A percentile compares a stretch with the other conserved stretches of the same genome.
Evolutionary conservation across 1,284 basidiomycete genomes (phyloP).

Genomic region (Apiotrichum sp.): DNA sequence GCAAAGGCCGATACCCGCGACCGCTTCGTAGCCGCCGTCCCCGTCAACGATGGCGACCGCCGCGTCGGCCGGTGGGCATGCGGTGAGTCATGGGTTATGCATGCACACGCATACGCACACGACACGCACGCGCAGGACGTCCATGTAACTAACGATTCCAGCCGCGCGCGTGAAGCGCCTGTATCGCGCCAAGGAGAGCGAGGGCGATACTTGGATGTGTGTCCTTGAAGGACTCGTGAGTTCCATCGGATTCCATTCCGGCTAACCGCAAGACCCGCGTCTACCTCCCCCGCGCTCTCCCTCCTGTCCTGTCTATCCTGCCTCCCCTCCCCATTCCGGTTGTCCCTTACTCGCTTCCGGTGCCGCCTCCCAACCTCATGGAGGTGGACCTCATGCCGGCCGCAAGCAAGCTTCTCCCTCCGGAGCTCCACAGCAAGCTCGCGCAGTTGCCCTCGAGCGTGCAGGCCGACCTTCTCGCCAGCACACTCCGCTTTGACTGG

Average conservation of each 20-base stretch:
- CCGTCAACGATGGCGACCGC: slow-evolving; percentile 37
- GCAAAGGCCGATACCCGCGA: slow-evolving; percentile 19
- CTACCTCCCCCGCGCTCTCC: slow-evolving; percentile 35
- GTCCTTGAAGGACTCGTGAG: slow-evolving; percentile 38
- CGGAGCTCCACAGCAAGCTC: slow-evolving; percentile 33
- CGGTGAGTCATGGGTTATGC: slow-evolving; percentile 22
- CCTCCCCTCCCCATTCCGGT: slow-evolving; percentile 31
- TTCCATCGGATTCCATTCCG: neutral
- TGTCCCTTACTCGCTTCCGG: slow-evolving; percentile 33
- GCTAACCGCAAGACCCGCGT: slow-evolving; percentile 23
- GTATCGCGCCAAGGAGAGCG: slow-evolving; percentile 21
- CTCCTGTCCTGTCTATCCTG: slow-evolving; percentile 38
- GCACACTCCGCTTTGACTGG: slow-evolving; percentile 33
- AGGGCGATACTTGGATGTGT: slow-evolving; percentile 19
- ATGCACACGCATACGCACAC: neutral
- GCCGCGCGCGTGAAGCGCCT: slow-evolving; percentile 38
- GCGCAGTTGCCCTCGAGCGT: slow-evolving; percentile 26
- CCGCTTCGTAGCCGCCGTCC: slow-evolving; percentile 32
- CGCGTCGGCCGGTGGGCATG: slow-evolving; percentile 41
- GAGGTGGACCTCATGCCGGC: slow-evolving; percentile 27
- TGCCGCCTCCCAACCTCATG: slow-evolving; percentile 17
- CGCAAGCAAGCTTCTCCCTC: slow-evolving; percentile 29
- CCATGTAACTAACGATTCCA: slow-evolving; percentile 1
- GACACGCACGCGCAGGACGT: neutral
- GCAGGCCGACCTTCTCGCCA: slow-evolving; percentile 37